Evolutionary conservation across 1,139 yeast species (phyloP).

Genomic region (Candida dubliniensis): DNA sequence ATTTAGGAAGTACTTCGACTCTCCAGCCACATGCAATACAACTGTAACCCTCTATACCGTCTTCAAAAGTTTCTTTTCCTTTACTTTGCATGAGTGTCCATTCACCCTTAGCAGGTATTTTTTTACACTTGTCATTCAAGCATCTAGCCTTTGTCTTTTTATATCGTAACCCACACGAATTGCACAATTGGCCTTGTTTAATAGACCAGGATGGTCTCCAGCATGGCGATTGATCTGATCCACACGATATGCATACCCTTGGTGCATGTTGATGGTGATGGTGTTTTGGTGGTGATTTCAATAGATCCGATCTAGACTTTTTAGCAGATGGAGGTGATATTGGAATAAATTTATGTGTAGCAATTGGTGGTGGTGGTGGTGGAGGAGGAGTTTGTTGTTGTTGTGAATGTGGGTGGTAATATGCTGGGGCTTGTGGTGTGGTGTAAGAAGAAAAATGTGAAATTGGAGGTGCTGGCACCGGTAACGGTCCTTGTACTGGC

Average conservation of each 20-base stretch:
- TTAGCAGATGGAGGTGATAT: slow-evolving; percentile 44
- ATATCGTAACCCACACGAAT: slow-evolving; percentile 92
- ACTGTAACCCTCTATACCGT: slow-evolving; percentile 48
- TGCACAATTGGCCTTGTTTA: slow-evolving; percentile 89
- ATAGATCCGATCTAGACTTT: slow-evolving; percentile 29
- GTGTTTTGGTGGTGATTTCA: slow-evolving; percentile 37
- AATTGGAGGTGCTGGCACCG: too few species aligned
- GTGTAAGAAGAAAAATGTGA: too few species aligned
- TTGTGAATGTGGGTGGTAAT: slow-evolving; percentile 7
- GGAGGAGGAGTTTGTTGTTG: slow-evolving; percentile 15
- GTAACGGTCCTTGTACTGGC: too few species aligned
- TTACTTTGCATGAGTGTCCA: slow-evolving; percentile 84
- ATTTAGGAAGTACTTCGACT: slow-evolving; percentile 34
- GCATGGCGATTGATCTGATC: slow-evolving; percentile 90
- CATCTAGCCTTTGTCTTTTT: slow-evolving; percentile 94
- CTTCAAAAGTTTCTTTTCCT: slow-evolving; percentile 48
- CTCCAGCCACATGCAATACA: slow-evolving; percentile 69
- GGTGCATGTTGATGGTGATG: slow-evolving; percentile 25
- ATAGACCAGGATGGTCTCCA: slow-evolving; percentile 98
- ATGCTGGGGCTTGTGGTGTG: too few species aligned
- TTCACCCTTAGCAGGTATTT: slow-evolving; percentile 96
- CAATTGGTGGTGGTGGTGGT: slow-evolving; percentile 6
- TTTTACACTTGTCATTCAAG: slow-evolving; percentile 67
- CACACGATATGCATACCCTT: slow-evolving; percentile 85
- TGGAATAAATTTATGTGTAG: slow-evolving; percentile 39